Evolutionary conservation across 169 alveolate genomes (phyloP), one percentile per base, ranked within the genome.

Genomic region (Cryptosporidium xiaoi): DNA sequence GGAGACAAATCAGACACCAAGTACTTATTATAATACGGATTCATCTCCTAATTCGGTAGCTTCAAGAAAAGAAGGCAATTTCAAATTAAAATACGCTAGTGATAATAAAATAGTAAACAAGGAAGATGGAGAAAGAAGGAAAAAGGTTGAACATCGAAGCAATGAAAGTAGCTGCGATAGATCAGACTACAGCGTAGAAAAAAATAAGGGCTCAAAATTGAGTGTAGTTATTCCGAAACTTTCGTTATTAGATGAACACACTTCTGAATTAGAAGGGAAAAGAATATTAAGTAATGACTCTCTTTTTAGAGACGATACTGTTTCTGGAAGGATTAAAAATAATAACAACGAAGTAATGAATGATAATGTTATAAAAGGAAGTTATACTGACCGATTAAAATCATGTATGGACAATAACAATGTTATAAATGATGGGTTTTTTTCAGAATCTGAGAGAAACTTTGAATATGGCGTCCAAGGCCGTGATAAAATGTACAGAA

Each of bases 1-100:
- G 16, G 66, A 34, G 40, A 53, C 56, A 27, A 69, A 69, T 15
- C 24, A 50, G 13, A 69, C 83, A 24, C 83, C 83, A 1, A 69
- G 83, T 31, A 69, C 83, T 51, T 64, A 69, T 15, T 69, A 64
- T 3, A 69, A 69, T 69, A 53, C 83, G 2, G 83, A 69, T 15
- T 69, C 83, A 6, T 69, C 83, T 13, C 83, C 83, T 13, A 33
- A 64, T 24, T 8, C 44, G 4, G 66, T 6, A 18, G 2, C 51
- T 2, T 40, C 48, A 8, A 8, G 48, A 40, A 40, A 40, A 40
- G 48, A 40, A 40, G 48, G 10, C 48, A 40, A 8, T 8, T 40
- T 40, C 10, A 0, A 40, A 1, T 40, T 40, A 40, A 40, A 40
- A 40, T 3, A 40, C 10, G 10, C 13, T 1, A 40, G 48, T 40